These are phyloP conservation scores for Fusarium annulatum DNA, from an alignment of 2,329 filamentous ascomycete species.

Conservation along the genomic window DNA sequence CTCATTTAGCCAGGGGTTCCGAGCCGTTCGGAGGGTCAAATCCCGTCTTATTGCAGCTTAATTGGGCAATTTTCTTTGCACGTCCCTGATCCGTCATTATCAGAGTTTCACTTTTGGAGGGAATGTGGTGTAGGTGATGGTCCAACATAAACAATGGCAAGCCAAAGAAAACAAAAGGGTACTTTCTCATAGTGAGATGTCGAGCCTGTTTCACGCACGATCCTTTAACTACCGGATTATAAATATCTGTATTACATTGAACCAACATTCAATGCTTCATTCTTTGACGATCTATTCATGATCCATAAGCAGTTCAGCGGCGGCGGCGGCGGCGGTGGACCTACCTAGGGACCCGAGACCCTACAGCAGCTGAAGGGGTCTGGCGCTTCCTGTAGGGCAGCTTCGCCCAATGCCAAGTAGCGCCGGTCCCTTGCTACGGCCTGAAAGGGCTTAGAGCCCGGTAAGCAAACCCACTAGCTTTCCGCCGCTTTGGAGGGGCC, in stretches of 20 bases:
- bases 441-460: slow-evolving; percentile 19
- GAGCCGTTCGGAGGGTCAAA: slow-evolving; percentile 29
- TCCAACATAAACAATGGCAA: neutral
- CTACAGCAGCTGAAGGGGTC: slow-evolving; percentile 32
- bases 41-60: slow-evolving; percentile 27
- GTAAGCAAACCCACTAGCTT: slow-evolving; percentile 9
- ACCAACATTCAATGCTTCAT: slow-evolving; percentile 5
- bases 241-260: neutral
- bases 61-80: slow-evolving; percentile 32
- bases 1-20: slow-evolving; percentile 12
- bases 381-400: slow-evolving; percentile 31
- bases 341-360: slow-evolving; percentile 15
- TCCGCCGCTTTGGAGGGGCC: slow-evolving; percentile 36
- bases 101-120: slow-evolving; percentile 8
- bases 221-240: neutral
- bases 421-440: neutral
- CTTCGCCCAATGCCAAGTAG: slow-evolving; percentile 21
- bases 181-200: neutral
- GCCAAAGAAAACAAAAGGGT: neutral
- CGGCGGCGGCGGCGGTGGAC: neutral
- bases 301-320: slow-evolving; percentile 4
- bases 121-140: neutral
- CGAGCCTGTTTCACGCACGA: neutral
- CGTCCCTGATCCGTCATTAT: slow-evolving; percentile 9
- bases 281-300: slow-evolving; percentile 1